Evolutionary conservation across 768 basidiomycete genomes (phyloP).

Genomic region (Serendipita indica): DNA sequence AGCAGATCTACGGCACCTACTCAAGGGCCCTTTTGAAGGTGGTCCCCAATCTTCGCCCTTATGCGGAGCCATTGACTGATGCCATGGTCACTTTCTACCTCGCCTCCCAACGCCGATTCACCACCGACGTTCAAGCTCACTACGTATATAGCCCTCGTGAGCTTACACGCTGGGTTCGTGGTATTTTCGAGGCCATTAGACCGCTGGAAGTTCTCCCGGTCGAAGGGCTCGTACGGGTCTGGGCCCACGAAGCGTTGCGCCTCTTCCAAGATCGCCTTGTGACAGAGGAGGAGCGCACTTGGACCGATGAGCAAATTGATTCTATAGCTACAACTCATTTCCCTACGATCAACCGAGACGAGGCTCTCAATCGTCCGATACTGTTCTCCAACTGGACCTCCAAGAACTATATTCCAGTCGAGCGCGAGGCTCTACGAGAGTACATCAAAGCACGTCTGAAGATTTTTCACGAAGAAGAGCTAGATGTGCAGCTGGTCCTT

Average conservation of each 20-base stretch:
- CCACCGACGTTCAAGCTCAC: constrained; percentile 93
- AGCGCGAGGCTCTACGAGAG: constrained; percentile 82
- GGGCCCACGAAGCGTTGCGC: constrained; percentile 95
- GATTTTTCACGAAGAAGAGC: constrained; percentile 98
- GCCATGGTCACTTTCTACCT: constrained; percentile 97
- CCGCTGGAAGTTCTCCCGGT: constrained; percentile 87
- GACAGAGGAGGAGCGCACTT: constrained; percentile 75
- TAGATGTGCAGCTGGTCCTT: constrained; percentile 92
- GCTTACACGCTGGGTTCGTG: constrained; percentile 92
- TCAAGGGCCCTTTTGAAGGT: constrained; percentile 93
- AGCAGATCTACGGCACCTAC: constrained; percentile 98
- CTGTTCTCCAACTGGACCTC: constrained; percentile 99
- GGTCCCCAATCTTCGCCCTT: constrained; percentile 80
- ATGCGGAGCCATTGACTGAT: constrained; percentile 86
- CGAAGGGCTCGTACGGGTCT: constrained; percentile 89
- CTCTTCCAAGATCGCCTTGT: constrained; percentile 97
- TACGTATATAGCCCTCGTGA: constrained; percentile 99
- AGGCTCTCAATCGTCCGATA: constrained; percentile 79
- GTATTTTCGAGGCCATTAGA: constrained; percentile 91
- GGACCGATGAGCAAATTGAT: constrained; percentile 94
- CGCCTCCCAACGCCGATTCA: constrained; percentile 86
- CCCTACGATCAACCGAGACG: constrained; percentile 78
- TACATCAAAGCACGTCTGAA: constrained; percentile 92
- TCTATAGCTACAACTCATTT: constrained; percentile 72
- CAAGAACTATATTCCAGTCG: constrained; percentile 89